Evolutionary conservation across 2,329 filamentous ascomycete genomes (phyloP).

Genomic region (Ascocoryne sarcoides): DNA sequence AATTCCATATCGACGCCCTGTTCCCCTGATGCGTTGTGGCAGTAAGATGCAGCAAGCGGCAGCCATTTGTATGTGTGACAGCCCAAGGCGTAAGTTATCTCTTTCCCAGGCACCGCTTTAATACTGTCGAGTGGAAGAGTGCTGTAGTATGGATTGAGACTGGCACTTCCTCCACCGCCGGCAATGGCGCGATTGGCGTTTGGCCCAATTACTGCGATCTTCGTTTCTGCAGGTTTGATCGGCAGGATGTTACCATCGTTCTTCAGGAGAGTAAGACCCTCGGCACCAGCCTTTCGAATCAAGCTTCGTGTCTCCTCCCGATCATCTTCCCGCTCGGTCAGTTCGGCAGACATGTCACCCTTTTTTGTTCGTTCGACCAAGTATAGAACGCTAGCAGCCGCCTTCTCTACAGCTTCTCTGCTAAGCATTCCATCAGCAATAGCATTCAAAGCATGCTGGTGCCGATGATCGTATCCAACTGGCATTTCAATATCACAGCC

Average conservation of each 20-base stretch:
- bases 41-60: constrained; percentile 51
- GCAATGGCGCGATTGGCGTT: constrained; percentile 60
- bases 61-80: constrained; percentile 59
- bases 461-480: constrained; percentile 44
- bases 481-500: constrained; percentile 53
- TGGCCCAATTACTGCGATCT: constrained; percentile 57
- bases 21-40: constrained; percentile 46
- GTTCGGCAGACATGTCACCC: constrained; percentile 46
- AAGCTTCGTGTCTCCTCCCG: constrained; percentile 48
- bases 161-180: constrained; percentile 60
- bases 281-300: constrained; percentile 51
- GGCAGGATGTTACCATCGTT: constrained; percentile 52
- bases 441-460: constrained; percentile 48
- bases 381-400: constrained; percentile 51
- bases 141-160: constrained; percentile 60
- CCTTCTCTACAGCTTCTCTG: constrained; percentile 42
- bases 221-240: constrained; percentile 44
- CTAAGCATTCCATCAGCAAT: constrained; percentile 40
- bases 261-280: constrained; percentile 56
- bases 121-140: constrained; percentile 58
- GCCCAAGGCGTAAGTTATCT: constrained; percentile 51
- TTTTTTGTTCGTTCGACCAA: constrained; percentile 54
- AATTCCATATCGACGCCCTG: constrained; percentile 57
- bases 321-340: constrained; percentile 48
- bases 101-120: constrained; percentile 41